A percentile compares a stretch with the other conserved stretches of the same genome.
Conservation (phyloP, 2,329 filamentous ascomycete genomes). For the Xylaria digitata region DNA sequence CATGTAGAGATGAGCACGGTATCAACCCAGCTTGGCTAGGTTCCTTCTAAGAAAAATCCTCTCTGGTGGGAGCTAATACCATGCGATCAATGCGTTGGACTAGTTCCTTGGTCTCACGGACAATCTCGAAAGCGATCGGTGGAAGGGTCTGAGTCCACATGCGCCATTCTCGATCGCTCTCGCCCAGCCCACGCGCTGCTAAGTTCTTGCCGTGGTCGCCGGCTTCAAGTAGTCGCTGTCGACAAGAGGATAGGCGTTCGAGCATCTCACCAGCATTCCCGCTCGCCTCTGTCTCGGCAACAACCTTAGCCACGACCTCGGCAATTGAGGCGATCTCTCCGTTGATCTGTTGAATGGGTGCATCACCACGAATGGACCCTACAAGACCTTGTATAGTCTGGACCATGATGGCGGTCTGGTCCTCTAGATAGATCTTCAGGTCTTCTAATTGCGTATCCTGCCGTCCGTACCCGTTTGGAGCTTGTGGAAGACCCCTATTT, state of each 20-base stretch:
- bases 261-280: slow-evolving; percentile 65
- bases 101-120: slow-evolving; percentile 82
- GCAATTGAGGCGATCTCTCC: slow-evolving; percentile 78
- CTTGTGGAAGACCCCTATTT: slow-evolving; percentile 51
- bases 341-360: slow-evolving; percentile 71
- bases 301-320: slow-evolving; percentile 75
- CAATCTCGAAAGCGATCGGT: slow-evolving; percentile 88
- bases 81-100: slow-evolving; percentile 60
- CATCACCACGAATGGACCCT: slow-evolving; percentile 73
- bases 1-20: slow-evolving; percentile 40
- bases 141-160: slow-evolving; percentile 78
- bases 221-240: slow-evolving; percentile 73
- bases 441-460: slow-evolving; percentile 60
- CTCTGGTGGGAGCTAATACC: slow-evolving; percentile 51
- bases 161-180: slow-evolving; percentile 67
- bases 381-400: slow-evolving; percentile 86
- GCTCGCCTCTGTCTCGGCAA: slow-evolving; percentile 71
- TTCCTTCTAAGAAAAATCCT: slow-evolving; percentile 59
- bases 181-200: slow-evolving; percentile 61
- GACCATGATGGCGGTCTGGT: slow-evolving; percentile 82
- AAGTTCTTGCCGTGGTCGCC: slow-evolving; percentile 71
- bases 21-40: slow-evolving; percentile 37
- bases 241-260: slow-evolving; percentile 69
- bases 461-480: slow-evolving; percentile 55
- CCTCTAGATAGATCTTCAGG: slow-evolving; percentile 79